Base-by-base conservation (phyloP, 2,329 filamentous ascomycete species). In the Akanthomyces uredinophilus region DNA sequence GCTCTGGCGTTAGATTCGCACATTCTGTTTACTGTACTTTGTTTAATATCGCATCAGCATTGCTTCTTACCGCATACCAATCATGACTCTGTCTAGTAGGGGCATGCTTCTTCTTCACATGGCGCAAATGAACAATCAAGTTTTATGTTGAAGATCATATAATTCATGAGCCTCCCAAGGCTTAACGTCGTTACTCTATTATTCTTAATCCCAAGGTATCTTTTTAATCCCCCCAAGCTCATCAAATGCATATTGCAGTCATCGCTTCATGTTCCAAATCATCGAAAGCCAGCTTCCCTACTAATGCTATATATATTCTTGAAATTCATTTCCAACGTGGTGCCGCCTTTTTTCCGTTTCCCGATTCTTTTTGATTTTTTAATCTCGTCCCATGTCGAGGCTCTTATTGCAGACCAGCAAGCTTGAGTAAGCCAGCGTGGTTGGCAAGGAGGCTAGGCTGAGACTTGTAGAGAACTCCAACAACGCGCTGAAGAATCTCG, bases 401-500 rank as follows among this genome's bases (percentile, higher is more conserved):
- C 13, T 32, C 52, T 29, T 57, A 60, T 47, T 57, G 67, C 53
- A 68, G 46, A 37, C 71, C 70, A 62, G 72, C 72, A 57, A 73
- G 66, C 65, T 72, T 70, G 54, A 74, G 62, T 60, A 75, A 65
- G 41, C 65, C 64, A 4, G 72, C 69, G 65, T 71, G 69, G 65
- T 70, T 72, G 61, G 71, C 66, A 46, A 61, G 43, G 13, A 74
- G 63, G 41, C 71, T 68, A 3, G 74, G 70, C 66, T 74, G 70
- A 22, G 70, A 69, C 68, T 75, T 73, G 69, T 73, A 77, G 58
- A 82, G 71, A 27, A 73, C 70, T 71, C 77, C 78, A 64, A 90
- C 87, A 59, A 89, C 83, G 71, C 87, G 82, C 68, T 85, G 79
- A 50, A 94, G 80, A 69, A 88, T 80, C 65, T 80, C 77, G 63